Evolutionary conservation across 352 stramenopile species (phyloP), one percentile per base, ranked within the genome.

Genomic region (Pelagophyceae sp.): DNA sequence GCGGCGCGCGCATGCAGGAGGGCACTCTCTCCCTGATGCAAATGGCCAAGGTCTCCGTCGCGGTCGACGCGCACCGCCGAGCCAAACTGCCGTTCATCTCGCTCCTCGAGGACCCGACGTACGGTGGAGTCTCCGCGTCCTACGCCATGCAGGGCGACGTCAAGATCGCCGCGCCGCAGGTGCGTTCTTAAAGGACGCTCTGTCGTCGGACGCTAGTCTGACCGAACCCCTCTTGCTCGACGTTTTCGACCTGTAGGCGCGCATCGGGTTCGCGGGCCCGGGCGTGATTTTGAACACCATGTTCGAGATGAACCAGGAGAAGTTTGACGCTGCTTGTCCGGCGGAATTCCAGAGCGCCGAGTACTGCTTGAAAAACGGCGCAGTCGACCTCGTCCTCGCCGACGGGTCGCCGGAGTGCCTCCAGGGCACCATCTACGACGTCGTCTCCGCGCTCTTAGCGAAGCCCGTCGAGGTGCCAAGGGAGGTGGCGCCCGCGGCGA

Each of bases 121-220:
- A 80, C 72, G 81, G 81, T 50, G 81, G 81, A 37, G 79, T 83
- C 6, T 78, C 72, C 31, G 81, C 81, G 25, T 82, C 75, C 20
- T 85, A 83, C 71, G 79, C 81, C 50, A 85, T 85, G 81, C 81
- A 84, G 80, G 77, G 75, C 38, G 81, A 85, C 67, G 71, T 85
- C 20, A 37, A 64, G 38, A 67, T 85, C 0, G 80, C 72, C n/a
- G n/a, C n/a, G n/a, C n/a, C n/a, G n/a, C n/a, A n/a, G 45, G 70
- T 81, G 19, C n/a, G n/a, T n/a, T n/a, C n/a, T n/a, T n/a, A n/a
- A n/a, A n/a, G n/a, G n/a, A n/a, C n/a, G n/a, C n/a, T n/a, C n/a
- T n/a, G n/a, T n/a, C n/a, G n/a, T n/a, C n/a, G n/a, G n/a, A n/a
- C n/a, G n/a, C n/a, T n/a, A n/a, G n/a, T n/a, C n/a, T n/a, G n/a